These are phyloP conservation scores for Epichloe amarillans DNA, from an alignment of 2,329 filamentous ascomycete genomes.

Conservation along the genomic window DNA sequence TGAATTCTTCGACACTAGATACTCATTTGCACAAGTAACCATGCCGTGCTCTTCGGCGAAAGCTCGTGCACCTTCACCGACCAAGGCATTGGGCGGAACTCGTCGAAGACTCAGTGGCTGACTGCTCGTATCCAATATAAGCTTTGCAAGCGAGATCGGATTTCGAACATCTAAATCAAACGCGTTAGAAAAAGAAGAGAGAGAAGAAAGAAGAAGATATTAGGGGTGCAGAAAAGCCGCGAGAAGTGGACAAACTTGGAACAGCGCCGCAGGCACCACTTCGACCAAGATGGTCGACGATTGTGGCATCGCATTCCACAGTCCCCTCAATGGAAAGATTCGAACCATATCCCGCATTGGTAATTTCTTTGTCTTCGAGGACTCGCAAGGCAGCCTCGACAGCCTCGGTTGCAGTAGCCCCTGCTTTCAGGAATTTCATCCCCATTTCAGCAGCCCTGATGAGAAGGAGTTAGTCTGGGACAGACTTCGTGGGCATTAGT, in stretches of 20 bases:
- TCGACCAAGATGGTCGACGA: slow-evolving; percentile 80
- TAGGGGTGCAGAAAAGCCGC: too few species aligned
- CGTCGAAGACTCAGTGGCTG: slow-evolving; percentile 69
- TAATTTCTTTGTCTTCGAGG: slow-evolving; percentile 89
- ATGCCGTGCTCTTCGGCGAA: slow-evolving; percentile 75
- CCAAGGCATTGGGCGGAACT: slow-evolving; percentile 84
- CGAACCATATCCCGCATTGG: slow-evolving; percentile 91
- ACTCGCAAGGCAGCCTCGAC: slow-evolving; percentile 79
- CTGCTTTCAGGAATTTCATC: slow-evolving; percentile 68
- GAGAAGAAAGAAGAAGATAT: too few species aligned
- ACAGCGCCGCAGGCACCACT: slow-evolving; percentile 91
- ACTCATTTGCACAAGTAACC: slow-evolving; percentile 57
- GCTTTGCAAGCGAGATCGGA: slow-evolving; percentile 73
- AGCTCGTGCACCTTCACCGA: slow-evolving; percentile 72
- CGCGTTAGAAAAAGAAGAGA: neutral
- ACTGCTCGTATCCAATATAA: slow-evolving; percentile 66
- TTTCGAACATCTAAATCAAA: slow-evolving; percentile 65
- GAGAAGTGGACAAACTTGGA: slow-evolving; percentile 48
- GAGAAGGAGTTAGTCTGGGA: slow-evolving; percentile 1
- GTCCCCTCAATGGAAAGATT: slow-evolving; percentile 82
- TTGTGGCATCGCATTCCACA: slow-evolving; percentile 88
- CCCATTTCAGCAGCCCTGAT: slow-evolving; percentile 66
- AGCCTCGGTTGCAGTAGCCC: slow-evolving; percentile 72
- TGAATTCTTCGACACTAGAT: slow-evolving; percentile 67
- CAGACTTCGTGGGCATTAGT: neutral